Evolutionary conservation across 1,284 basidiomycete species (phyloP), one percentile per base, ranked within the genome.

Genomic region (Amylostereum areolatum): DNA sequence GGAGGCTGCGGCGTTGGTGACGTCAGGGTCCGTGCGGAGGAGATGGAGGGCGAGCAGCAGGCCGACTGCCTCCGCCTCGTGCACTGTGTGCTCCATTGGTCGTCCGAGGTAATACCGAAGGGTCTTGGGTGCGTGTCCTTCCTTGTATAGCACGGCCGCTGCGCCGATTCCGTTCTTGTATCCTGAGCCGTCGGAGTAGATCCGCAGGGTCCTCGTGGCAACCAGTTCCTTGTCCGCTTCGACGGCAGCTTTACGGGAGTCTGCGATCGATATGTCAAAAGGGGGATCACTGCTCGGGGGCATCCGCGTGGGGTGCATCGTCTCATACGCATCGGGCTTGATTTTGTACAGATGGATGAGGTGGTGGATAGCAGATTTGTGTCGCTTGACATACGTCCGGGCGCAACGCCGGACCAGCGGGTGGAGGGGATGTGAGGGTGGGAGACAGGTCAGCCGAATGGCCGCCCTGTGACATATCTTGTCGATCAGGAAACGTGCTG

Each of bases 41-140:
- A 61, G 48, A 18, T 59, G 39, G 2, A 57, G 7, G 5, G 46
- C 59, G 1, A 63, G 50, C 0, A 59, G 46, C 1, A 62, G 46
- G 3, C 63, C 66, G 0, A 64, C 55, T 0, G 55, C 45, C 52
- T 69, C 62, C 0, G 58, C 65, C 45, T 70, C 63, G 49, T 61
- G 65, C 1, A 65, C 61, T 0, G 62, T 64, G 56, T 69, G 65
- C 11, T 56, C n/a, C 1, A 25, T 45, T 1, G 47, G 43, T 0
- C 47, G 34, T 1, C 66, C 66, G 0, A 68, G 58, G 48, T 62
- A 47, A 41, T 52, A 55, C 1, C 44, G 49, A 1, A 64, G 51
- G 0, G 42, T 47, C 37, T 25, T 47, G 3, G 9, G 29, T 9
- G 44, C 47, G 12, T 11, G 25, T 7, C 32, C 43, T 3, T 39